Evolutionary conservation across 441 rosid genomes (phyloP).

Genomic region (Erodium trifolium): DNA sequence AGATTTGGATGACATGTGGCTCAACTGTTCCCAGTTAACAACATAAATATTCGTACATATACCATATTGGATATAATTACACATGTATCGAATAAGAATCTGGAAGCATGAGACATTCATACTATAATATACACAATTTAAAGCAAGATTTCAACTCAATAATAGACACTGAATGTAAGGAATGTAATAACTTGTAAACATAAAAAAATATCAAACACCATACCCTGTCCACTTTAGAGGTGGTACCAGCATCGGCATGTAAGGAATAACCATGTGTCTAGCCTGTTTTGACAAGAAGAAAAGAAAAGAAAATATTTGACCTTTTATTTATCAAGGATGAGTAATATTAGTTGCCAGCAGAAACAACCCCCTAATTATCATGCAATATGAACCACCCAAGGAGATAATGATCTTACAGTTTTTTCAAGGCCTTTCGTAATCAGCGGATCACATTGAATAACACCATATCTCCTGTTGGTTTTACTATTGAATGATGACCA

Average conservation of each 20-base stretch:
- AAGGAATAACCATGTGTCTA: conserved; percentile 94
- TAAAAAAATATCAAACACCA: conserved; percentile 18
- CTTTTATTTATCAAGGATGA: conserved; percentile 15
- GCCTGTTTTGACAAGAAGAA: conserved; percentile 43
- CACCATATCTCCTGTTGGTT: conserved; percentile 71
- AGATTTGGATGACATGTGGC: background rate
- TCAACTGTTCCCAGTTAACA: background rate
- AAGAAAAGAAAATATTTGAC: conserved; percentile 16
- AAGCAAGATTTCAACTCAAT: too few relatives aligned
- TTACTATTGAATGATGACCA: conserved; percentile 39
- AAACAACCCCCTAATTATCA: conserved; percentile 7
- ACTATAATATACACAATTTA: background rate
- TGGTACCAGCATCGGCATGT: conserved; percentile 95
- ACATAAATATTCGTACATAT: background rate
- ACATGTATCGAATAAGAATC: background rate
- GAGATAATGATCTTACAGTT: conserved; percentile 46
- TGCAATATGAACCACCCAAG: background rate
- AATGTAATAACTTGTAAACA: background rate
- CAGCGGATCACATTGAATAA: conserved; percentile 87
- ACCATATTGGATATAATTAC: background rate
- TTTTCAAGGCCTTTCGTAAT: conserved; percentile 78
- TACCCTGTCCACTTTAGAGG: conserved; percentile 93
- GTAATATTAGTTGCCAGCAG: background rate
- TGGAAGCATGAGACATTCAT: background rate
- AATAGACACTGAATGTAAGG: background rate